Base-by-base conservation (phyloP, 129 eudicot genomes). In the Glebionis coronaria region DNA sequence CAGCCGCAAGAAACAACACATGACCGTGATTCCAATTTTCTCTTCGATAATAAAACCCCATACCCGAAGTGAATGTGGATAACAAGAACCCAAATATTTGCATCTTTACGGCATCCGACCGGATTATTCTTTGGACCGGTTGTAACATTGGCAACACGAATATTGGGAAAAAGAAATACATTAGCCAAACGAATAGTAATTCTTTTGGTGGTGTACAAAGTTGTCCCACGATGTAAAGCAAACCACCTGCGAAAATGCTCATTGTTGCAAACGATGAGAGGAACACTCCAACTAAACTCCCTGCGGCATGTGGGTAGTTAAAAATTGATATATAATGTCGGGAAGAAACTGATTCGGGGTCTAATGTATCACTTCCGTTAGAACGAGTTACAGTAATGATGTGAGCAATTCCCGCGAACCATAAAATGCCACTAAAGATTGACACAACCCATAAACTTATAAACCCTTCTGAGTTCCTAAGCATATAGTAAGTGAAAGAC, bases 41-140 rank as follows among this genome's bases (percentile, higher is more conserved):
- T 16, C 50, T 44, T 40, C 83, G 73, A 38, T 85, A 80, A 65
- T 89, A 89, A 47, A 74, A 84, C 31, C 96, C 96, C 45, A 86
- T 81, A 0, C 96, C 94, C 1, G 96, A 79, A 3, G 87, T 73
- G 1, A 83, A 12, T 27, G 78, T 72, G 0, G 96, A 60, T 9
- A 89, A 51, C 31, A 86, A 57, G 42, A 83, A 83, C 27, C 96
- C 96, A 8, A 89, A 80, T 19, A 89, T 64, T 73, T 89, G 94
- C 96, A 89, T 89, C 65, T 81, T 89, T 16, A 85, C 90, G 1
- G 96, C 96, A 44, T 89, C 96, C 0, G 87, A 79, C 42, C 78
- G 86, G 54, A 89, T 83, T 16, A 79, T 14, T 25, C 75, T 85
- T 45, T 86, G 93, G 12, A 89, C 27, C 0, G 90, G 90, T 40